Evolutionary conservation across 768 basidiomycete genomes (phyloP).

Genomic region (Boletellus ananiceps): DNA sequence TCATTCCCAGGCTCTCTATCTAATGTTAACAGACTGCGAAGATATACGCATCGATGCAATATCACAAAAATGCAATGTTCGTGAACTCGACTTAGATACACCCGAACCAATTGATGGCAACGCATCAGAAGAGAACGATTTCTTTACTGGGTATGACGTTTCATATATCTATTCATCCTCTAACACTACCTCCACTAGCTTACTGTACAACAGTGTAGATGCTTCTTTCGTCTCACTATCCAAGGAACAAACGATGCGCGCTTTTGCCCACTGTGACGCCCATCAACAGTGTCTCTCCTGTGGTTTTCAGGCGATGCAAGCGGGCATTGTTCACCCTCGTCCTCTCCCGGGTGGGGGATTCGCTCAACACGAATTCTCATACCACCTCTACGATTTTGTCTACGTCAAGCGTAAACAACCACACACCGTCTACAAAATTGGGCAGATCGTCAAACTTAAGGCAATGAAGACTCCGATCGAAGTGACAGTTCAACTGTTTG

Average conservation of each 20-base stretch:
- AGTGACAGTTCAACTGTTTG: constrained; percentile 39
- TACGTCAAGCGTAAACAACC: constrained; percentile 42
- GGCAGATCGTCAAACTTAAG: constrained; percentile 46
- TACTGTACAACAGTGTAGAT: constrained; percentile 47
- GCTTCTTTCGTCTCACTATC: constrained; percentile 46
- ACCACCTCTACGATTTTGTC: constrained; percentile 59
- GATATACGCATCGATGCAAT: constrained; percentile 53
- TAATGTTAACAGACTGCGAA: constrained; percentile 51
- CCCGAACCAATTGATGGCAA: constrained; percentile 46
- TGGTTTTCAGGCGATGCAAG: constrained; percentile 30
- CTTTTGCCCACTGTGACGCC: constrained; percentile 27
- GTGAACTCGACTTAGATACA: constrained; percentile 37
- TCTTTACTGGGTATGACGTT: constrained; percentile 50
- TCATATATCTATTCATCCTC: neutral
- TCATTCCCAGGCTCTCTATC: constrained; percentile 56
- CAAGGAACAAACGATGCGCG: constrained; percentile 25
- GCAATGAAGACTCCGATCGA: constrained; percentile 24
- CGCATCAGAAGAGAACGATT: constrained; percentile 39
- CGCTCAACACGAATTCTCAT: constrained; percentile 40
- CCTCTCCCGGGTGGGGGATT: constrained; percentile 33
- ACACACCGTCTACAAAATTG: constrained; percentile 42
- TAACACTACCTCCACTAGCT: constrained; percentile 29
- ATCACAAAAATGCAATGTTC: constrained; percentile 52
- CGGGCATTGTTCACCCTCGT: constrained; percentile 22
- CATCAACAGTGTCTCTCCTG: constrained; percentile 50